Evolutionary conservation across 2,329 filamentous ascomycete species (phyloP).

Genomic region (Didymella keratinophila): DNA sequence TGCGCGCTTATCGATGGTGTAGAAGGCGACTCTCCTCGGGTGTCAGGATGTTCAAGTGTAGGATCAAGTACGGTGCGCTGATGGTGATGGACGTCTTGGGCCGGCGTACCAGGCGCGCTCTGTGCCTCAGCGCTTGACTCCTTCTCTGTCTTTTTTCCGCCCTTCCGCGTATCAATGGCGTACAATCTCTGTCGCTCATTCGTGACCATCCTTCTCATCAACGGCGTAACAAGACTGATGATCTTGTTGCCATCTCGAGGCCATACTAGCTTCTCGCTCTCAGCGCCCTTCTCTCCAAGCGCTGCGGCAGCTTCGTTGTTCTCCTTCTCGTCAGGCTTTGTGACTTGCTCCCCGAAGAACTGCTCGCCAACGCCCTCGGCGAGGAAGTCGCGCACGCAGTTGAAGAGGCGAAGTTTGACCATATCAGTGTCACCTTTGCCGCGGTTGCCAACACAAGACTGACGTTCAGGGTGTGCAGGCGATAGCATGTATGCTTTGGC

Average conservation of each 20-base stretch:
- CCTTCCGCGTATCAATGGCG: slow-evolving; percentile 64
- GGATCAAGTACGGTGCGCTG: slow-evolving; percentile 23
- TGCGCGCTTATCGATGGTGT: not conserved
- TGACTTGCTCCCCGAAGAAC: slow-evolving; percentile 56
- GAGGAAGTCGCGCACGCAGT: slow-evolving; percentile 64
- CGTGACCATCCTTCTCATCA: slow-evolving; percentile 66
- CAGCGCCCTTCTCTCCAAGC: slow-evolving; percentile 52
- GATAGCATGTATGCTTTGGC: slow-evolving; percentile 67
- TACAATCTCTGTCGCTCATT: slow-evolving; percentile 67
- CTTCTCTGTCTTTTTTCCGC: slow-evolving; percentile 50
- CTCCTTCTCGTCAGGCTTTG: slow-evolving; percentile 46
- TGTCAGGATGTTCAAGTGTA: slow-evolving; percentile 5
- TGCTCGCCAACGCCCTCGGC: slow-evolving; percentile 59
- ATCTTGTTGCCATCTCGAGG: slow-evolving; percentile 64
- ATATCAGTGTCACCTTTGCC: slow-evolving; percentile 64
- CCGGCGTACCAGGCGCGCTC: not conserved
- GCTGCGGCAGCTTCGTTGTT: slow-evolving; percentile 44
- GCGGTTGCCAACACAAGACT: slow-evolving; percentile 65
- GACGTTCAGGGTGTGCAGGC: slow-evolving; percentile 61
- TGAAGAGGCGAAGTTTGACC: slow-evolving; percentile 64
- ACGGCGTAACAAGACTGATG: slow-evolving; percentile 64
- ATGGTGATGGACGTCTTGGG: slow-evolving; percentile 20
- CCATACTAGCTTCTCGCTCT: slow-evolving; percentile 57
- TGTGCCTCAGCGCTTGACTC: slow-evolving; percentile 36
- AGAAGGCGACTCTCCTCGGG: not conserved